Evolutionary conservation across 495 filamentous ascomycete genomes (phyloP), one percentile per base, ranked within the genome.

Genomic region (Hypomontagnella submonticulosa): DNA sequence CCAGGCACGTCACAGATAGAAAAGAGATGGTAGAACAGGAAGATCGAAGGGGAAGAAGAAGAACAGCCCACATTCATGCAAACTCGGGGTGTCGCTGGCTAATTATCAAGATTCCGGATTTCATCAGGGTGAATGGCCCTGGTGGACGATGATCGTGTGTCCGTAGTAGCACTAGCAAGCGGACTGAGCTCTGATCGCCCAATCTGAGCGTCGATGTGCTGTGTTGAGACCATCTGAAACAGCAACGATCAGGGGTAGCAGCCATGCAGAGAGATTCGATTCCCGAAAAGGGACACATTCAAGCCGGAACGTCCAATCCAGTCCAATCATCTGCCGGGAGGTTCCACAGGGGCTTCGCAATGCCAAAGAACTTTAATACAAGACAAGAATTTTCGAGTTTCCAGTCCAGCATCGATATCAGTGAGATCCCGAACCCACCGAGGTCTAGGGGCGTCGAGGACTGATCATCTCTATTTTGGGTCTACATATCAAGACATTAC

Each of bases 141-240:
- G 36, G 30, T 42, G 13, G 38, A 53, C 43, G 62, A 44, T 57
- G 62, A 66, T 66, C 41, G 47, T 20, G 41, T 48, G 43, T 49
- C 13, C 43, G 44, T 36, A 48, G 43, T 44, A 32, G 32, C 38
- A 30, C 27, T 44, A 16, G 36, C 30, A 30, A 18, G 27, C 34
- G 44, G 37, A 56, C 50, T 18, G 59, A 41, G 44, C 58, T 63
- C 18, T 65, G 62, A 70, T 70, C 46, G 57, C 48, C 63, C 30
- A 57, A 57, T 57, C 30, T 57, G 57, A 32, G 46, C 52, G 58
- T 55, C 53, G 67, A 62, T 66, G 57, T 38, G 51, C 53, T 67
- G 59, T 49, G 30, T 59, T 56, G 63, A 67, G 56, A 61, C 52
- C 47, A 67, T 59, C 63, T 72, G 70, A 72, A 72, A 72, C 70